Percentiles rank a stretch among this genome's conserved stretches.
Evolutionary conservation across 2,329 filamentous ascomycete species (phyloP).

Genomic region (Fusarium mundagurra): DNA sequence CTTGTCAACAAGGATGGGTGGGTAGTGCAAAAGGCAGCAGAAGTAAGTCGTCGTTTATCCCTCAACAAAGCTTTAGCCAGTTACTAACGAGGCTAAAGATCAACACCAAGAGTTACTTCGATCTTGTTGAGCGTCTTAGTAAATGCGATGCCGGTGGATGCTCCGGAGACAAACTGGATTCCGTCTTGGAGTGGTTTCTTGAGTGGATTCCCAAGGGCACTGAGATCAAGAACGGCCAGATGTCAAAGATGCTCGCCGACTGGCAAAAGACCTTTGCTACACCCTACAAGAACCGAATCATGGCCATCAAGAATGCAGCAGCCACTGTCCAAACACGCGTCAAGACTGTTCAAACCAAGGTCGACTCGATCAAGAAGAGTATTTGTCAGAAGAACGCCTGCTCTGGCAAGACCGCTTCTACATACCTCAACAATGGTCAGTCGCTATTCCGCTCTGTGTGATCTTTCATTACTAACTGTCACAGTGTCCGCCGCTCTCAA

Average conservation of each 20-base stretch:
- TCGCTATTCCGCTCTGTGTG: fast-evolving
- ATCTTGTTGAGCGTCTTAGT: not conserved
- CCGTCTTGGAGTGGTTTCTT: constrained; percentile 9
- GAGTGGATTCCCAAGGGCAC: constrained; percentile 14
- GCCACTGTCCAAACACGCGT: not conserved
- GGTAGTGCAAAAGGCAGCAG: constrained; percentile 16
- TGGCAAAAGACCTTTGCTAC: constrained; percentile 21
- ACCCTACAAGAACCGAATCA: constrained; percentile 15
- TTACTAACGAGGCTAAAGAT: constrained; percentile 1
- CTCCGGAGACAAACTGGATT: not conserved
- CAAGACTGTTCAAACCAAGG: constrained; percentile 5
- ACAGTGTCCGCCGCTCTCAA: constrained; percentile 10
- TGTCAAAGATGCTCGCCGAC: constrained; percentile 5
- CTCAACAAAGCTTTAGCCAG: fast-evolving
- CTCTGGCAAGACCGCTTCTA: constrained; percentile 21
- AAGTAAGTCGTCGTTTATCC: not conserved
- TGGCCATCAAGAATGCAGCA: constrained; percentile 9
- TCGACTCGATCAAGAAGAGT: constrained; percentile 4
- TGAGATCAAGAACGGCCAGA: constrained; percentile 15
- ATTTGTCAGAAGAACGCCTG: constrained; percentile 17
- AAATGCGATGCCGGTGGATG: not conserved
- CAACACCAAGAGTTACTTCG: constrained; percentile 1
- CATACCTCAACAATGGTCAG: constrained; percentile 20
- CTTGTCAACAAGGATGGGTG: constrained; percentile 28
- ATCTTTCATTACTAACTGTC: not conserved